phyloP scores from a whole-genome alignment of 352 stramenopile species.

The Phytophthora europaea region DNA sequence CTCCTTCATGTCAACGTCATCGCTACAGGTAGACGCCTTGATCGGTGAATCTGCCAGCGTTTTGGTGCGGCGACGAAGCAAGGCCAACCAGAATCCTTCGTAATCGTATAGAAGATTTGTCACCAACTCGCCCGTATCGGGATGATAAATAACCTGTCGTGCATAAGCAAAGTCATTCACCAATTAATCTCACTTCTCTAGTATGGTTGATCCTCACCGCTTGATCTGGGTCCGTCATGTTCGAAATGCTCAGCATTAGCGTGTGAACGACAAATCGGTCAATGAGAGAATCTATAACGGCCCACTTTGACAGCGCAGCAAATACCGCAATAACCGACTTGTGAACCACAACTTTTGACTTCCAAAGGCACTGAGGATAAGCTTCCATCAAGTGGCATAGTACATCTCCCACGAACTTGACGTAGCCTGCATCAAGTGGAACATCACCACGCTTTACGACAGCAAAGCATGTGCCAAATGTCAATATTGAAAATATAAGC shows the following conservation, averaged over 20 bases:
- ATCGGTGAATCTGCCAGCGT: constrained; percentile 3
- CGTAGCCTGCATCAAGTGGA: constrained; percentile 54
- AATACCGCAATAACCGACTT: constrained; percentile 63
- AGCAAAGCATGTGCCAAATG: constrained; percentile 1
- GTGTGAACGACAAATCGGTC: constrained; percentile 68
- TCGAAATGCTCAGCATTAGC: constrained; percentile 78
- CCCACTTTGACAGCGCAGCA: constrained; percentile 45
- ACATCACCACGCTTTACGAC: constrained; percentile 33
- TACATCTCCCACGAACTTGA: constrained; percentile 65
- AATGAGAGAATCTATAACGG: constrained; percentile 49
- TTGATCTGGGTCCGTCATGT: constrained; percentile 55
- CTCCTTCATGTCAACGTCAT: constrained; percentile 41
- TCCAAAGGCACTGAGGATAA: constrained; percentile 75
- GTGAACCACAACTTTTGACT: constrained; percentile 62
- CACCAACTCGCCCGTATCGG: constrained; percentile 75
- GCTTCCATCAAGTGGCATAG: constrained; percentile 70
- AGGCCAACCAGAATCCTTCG: constrained; percentile 74
- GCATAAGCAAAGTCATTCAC: constrained; percentile 1
- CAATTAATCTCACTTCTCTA: not conserved
- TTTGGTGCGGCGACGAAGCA: constrained; percentile 41
- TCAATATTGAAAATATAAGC: constrained; percentile 12
- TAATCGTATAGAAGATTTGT: constrained; percentile 85
- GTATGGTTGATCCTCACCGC: constrained; percentile 26
- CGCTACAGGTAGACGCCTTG: not conserved
- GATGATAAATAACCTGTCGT: constrained; percentile 68